Evolutionary conservation across 768 basidiomycete genomes (phyloP), one percentile per base, ranked within the genome.

Genomic region (Lactarius pseudohatsudake): DNA sequence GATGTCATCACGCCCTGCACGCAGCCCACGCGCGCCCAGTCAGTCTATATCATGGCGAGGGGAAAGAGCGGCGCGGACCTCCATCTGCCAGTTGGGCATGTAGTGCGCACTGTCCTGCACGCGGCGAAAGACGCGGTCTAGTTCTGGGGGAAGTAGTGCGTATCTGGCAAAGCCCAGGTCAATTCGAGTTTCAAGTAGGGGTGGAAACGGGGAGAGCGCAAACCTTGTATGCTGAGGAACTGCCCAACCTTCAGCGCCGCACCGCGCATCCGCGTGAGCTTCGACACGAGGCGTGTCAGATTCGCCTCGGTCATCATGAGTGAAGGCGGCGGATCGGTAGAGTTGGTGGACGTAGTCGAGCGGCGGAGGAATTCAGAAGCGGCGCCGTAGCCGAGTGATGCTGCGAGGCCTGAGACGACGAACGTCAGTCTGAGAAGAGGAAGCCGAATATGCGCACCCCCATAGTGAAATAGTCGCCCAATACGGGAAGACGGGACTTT

Each of bases 11-110:
- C 94, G 90, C 86, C 72, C 84, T 86, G 70, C 6, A 30, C 9
- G 47, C 32, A 59, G 32, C 36, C 11, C 36, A 38, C 11, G 36
- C 34, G 2, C 20, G 56, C 8, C 41, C 26, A 26, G 43, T 41
- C 30, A 50, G 28, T 34, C 22, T 7, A 28, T 13, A 20, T 1
- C 30, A n/a, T 6, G 47, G 4, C 22, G 38, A 13, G 22, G 11
- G 22, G 62, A 28, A 18, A 47, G 50, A 26, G 20, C 38, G 11
- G 32, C 6, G 7, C 77, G 22, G 18, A 93, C 96, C 85, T 96
- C 91, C 88, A 98, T 91, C 75, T 99, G 96, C 91, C 91, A 96
- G 71, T 96, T 90, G 0, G 96, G 96, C 96, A 99, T 99, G 75
- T 98, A 98, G 76, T 99, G 94, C 1, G 96, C 96, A 71, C 90